Evolutionary conservation across 1,139 yeast species (phyloP).

Genomic region (Pichia kudriavzevii): DNA sequence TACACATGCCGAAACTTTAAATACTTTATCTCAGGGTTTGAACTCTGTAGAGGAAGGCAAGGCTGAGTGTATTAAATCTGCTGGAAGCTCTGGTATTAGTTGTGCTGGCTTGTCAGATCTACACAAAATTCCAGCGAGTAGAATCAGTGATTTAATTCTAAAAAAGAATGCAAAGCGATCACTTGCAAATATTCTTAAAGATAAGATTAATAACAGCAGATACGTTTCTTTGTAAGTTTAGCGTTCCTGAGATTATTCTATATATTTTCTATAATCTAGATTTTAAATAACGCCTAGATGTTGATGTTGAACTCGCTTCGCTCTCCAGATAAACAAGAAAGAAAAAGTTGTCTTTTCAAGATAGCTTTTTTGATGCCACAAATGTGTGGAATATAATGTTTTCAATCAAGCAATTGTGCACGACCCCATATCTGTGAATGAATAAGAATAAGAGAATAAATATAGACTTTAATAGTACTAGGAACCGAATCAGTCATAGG

Average conservation of each 20-base stretch:
- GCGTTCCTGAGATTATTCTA: not conserved
- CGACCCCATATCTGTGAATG: too few relatives aligned
- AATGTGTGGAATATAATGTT: too few relatives aligned
- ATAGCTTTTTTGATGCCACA: too few relatives aligned
- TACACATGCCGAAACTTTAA: constrained; percentile 15
- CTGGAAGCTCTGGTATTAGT: not conserved
- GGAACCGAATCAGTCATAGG: constrained; percentile 24
- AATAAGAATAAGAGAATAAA: constrained; percentile 14
- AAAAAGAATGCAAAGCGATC: constrained; percentile 5
- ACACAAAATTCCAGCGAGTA: constrained; percentile 4
- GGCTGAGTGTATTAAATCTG: not conserved
- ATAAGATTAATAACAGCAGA: constrained; percentile 6
- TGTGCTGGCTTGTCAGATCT: not conserved
- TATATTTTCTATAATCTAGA: too few relatives aligned
- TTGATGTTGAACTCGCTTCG: too few relatives aligned
- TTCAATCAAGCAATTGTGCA: too few relatives aligned
- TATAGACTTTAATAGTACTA: constrained; percentile 22
- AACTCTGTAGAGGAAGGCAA: not conserved
- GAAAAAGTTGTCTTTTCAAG: too few relatives aligned
- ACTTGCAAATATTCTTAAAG: constrained; percentile 4
- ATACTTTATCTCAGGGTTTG: constrained; percentile 8
- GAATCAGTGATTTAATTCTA: constrained; percentile 5
- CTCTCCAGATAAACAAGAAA: too few relatives aligned
- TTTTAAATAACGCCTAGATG: too few relatives aligned
- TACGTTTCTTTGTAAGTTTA: constrained; percentile 4